Conservation (phyloP, 306 rosid genomes). For the Dryas drummondii region DNA sequence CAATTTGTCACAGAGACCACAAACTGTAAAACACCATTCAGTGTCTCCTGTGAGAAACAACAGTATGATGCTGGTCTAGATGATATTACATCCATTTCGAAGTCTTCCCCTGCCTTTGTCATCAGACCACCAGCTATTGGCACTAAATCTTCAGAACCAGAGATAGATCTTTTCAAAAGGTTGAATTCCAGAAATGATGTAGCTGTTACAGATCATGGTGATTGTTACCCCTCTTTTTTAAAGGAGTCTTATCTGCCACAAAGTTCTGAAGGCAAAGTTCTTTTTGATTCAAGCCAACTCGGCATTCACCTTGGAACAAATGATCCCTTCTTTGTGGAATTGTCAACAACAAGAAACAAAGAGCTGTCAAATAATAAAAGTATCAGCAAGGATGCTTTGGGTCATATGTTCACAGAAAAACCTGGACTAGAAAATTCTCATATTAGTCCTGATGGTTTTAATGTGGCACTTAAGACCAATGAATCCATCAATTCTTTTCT, state of each 20-base stretch:
- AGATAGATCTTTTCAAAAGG: slow-evolving; percentile 28
- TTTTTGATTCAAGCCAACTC: slow-evolving; percentile 41
- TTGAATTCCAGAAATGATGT: slow-evolving; percentile 32
- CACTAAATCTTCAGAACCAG: slow-evolving; percentile 38
- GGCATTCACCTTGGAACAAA: slow-evolving; percentile 45
- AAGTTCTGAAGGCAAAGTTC: slow-evolving; percentile 27
- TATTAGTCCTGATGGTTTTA: slow-evolving; percentile 38
- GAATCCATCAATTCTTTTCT: slow-evolving; percentile 43
- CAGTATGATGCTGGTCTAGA: slow-evolving; percentile 32
- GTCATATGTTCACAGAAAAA: slow-evolving; percentile 36
- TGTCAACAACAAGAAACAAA: slow-evolving; percentile 38
- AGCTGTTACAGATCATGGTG: slow-evolving; percentile 32
- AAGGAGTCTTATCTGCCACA: slow-evolving; percentile 36
- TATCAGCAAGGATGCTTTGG: slow-evolving; percentile 32
- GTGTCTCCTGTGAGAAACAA: slow-evolving; percentile 36
- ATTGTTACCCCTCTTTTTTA: slow-evolving; percentile 28
- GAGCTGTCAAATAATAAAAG: slow-evolving; percentile 34
- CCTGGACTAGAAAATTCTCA: slow-evolving; percentile 40
- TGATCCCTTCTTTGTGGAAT: slow-evolving; percentile 32
- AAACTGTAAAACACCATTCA: slow-evolving; percentile 24
- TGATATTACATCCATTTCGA: slow-evolving; percentile 23
- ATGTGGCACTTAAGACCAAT: slow-evolving; percentile 38
- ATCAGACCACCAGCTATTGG: slow-evolving; percentile 32
- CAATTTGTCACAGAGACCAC: slow-evolving; percentile 34
- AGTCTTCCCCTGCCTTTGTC: slow-evolving; percentile 24